Evolutionary conservation across 164 flowering plant genomes (phyloP), one percentile per base, ranked within the genome.

Genomic region (Tetrastigma voinierianum): DNA sequence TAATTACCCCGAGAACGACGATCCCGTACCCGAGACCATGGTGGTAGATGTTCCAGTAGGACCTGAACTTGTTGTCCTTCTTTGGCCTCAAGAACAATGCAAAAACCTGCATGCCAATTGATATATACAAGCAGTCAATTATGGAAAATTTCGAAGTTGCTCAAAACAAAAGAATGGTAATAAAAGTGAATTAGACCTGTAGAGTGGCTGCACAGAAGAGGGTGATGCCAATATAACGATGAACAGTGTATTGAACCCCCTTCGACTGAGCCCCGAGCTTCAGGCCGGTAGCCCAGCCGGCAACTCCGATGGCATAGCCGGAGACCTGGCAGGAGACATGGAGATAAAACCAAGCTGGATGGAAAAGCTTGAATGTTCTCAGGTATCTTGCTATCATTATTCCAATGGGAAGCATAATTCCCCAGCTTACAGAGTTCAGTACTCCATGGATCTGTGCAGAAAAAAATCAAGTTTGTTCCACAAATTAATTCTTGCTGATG

Each of bases 331-430:
- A 92, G 60, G 61, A 64, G 5, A 73, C 78, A 76, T 92, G 97
- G 21, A 86, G 83, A 77, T 92, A 88, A 72, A 92, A 90, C 97
- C 97, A 92, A 2, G 87, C 87, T 2, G 96, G 96, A 68, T 87
- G 89, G 1, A 88, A 89, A 8, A 82, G 76, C 63, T 74, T 69
- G 61, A 88, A 82, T 12, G 79, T 63, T 55, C 79, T 86, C 67
- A 88, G 0, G 69, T 90, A 87, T 73, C 97, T 78, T 3, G 97
- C 90, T 0, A 86, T 82, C 58, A 85, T 76, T 16, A 65, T 76
- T 25, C 96, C 97, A 7, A 82, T 1, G 0, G 98, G 96, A 72
- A 92, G 82, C 80, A 92, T 10, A 59, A 88, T 66, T 17, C 96
- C 96, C 98, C 98, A 92, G 65, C 96, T 87, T 64, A 88, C 81